A percentile compares a stretch with the other conserved stretches of the same genome.
Evolutionary conservation across 495 filamentous ascomycete genomes (phyloP).

Genomic region (Bathelium albidoporum): DNA sequence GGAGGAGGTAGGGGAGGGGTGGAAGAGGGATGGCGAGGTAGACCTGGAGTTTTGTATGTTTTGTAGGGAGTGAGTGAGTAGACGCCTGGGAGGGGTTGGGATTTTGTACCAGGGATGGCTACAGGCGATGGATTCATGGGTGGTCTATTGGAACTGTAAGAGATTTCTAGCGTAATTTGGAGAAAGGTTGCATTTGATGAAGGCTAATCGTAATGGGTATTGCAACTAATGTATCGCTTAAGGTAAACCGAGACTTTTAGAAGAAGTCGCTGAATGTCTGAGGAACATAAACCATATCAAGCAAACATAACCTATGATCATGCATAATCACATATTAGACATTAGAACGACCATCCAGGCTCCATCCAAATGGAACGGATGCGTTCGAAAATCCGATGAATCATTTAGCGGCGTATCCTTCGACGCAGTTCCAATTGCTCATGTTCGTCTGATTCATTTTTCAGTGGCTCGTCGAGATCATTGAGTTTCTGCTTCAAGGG

Average conservation of each 20-base stretch:
- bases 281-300: background rate
- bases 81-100: background rate
- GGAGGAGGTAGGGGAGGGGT: constrained; percentile 39
- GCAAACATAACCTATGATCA: background rate
- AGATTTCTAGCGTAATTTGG: background rate
- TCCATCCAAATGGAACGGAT: background rate
- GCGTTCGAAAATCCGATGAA: background rate
- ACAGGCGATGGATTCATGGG: background rate
- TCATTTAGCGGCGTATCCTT: background rate
- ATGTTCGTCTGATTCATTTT: background rate
- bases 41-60: constrained; percentile 46
- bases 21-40: constrained; percentile 46
- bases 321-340: background rate
- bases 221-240: background rate
- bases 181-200: background rate
- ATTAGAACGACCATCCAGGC: background rate
- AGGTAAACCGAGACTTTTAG: background rate
- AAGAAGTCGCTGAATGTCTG: background rate
- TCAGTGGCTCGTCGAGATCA: background rate
- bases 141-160: background rate
- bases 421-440: background rate
- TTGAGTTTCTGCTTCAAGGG: background rate
- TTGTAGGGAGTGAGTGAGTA: constrained; percentile 38
- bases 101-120: background rate
- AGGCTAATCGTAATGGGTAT: background rate